Evolutionary conservation across 176 grass and related monocot species (phyloP), one percentile per base, ranked within the genome.

Genomic region (Chloris gayana): DNA sequence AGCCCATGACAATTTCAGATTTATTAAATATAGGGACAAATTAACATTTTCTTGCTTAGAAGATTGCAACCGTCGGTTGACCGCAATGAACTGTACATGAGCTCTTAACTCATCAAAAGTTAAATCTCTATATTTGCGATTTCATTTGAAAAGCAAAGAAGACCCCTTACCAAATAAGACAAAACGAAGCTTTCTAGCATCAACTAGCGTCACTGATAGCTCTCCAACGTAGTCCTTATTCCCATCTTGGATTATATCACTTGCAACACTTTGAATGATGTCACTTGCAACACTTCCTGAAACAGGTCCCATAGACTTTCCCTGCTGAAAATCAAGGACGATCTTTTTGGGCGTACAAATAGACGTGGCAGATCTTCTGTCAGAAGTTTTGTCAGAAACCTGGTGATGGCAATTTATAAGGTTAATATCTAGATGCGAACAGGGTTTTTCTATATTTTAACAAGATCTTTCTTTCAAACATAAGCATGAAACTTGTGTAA

Each of bases 341-440:
- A 99, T 99, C 83, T 93, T 98, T 95, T 95, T 72, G 96, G 96
- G 0, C 90, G 92, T 69, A 95, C 92, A 91, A 99, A 98, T 41
- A 99, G 90, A 31, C 90, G 90, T 82, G 96, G 96, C 57, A 99
- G 67, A 69, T 99, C 96, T 91, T 95, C 96, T 15, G 96, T 99
- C 35, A 99, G 50, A 78, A 99, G 92, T 72, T 99, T 87, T 1
- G 86, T 99, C 46, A 99, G 92, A 80, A 99, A 99, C 91, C 96
- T 99, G 89, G 70, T 54, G 53, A 69, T 71, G 66, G 12, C 27
- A 75, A 70, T 31, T 80, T 62, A 72, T 86, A 64, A 88, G 78
- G 19, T 59, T 12, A 34, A 8, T 4, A 37, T 14, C 44, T 38
- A 60, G 58, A 9, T 38, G 7, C 56, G 41, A 45, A 29, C 25